phyloP scores from a whole-genome alignment of 345 rosid genomes.

The Camelina laxa region DNA sequence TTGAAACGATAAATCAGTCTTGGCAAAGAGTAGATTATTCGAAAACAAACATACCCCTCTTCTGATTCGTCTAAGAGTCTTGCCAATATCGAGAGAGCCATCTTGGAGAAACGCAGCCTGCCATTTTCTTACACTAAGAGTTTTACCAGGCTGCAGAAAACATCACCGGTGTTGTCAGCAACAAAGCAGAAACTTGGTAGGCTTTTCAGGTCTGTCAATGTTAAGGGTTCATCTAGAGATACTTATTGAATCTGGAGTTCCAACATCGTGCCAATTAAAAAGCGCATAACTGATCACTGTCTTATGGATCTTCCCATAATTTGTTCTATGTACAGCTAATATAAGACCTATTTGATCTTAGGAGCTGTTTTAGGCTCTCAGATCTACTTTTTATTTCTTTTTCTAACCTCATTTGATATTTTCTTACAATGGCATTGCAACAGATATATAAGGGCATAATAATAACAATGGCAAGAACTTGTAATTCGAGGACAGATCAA shows the following conservation, averaged over 20 bases:
- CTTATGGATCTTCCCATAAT: neutral
- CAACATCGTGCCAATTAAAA: neutral
- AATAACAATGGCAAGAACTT: too few relatives aligned
- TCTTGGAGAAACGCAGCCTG: constrained; percentile 77
- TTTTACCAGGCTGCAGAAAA: constrained; percentile 83
- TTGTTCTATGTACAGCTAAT: too few relatives aligned
- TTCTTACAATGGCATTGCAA: too few relatives aligned
- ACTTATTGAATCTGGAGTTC: constrained; percentile 19
- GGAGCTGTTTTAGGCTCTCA: too few relatives aligned
- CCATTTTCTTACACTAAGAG: constrained; percentile 93
- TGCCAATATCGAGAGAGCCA: constrained; percentile 83
- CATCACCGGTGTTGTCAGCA: constrained; percentile 32
- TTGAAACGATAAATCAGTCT: neutral
- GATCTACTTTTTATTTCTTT: too few relatives aligned
- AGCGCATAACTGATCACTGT: constrained; percentile 2
- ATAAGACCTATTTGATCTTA: too few relatives aligned
- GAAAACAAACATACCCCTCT: constrained; percentile 68
- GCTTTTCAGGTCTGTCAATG: neutral
- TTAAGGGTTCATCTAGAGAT: neutral
- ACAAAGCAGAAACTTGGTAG: too few relatives aligned
- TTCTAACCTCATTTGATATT: too few relatives aligned
- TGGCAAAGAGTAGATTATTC: neutral
- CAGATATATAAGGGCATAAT: too few relatives aligned
- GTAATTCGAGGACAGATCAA: neutral
- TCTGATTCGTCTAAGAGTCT: constrained; percentile 79